phyloP scores from a whole-genome alignment of 2,329 filamentous ascomycete species.

The Penicillium sp. region DNA sequence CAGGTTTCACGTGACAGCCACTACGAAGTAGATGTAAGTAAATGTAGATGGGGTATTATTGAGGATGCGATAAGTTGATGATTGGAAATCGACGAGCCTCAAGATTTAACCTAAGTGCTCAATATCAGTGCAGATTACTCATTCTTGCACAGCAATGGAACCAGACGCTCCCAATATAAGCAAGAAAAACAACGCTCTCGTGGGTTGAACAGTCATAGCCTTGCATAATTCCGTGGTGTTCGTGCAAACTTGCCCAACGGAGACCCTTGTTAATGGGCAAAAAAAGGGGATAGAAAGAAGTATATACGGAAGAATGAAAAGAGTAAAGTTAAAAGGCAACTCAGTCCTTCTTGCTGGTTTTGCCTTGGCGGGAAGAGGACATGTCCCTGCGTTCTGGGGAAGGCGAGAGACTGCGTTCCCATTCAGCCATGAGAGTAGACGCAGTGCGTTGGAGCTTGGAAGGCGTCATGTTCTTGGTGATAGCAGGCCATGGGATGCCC shows the following conservation, averaged over 20 bases:
- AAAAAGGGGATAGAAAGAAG: constrained; percentile 17
- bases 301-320: constrained; percentile 17
- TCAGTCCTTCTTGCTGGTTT: constrained; percentile 32
- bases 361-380: constrained; percentile 14
- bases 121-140: too few relatives aligned
- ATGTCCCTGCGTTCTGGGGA: constrained; percentile 32
- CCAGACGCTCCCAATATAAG: constrained; percentile 10
- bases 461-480: constrained; percentile 62
- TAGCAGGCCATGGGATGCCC: constrained; percentile 58
- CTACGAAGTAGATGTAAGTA: neutral
- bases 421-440: constrained; percentile 81
- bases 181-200: constrained; percentile 24
- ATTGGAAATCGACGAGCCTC: too few relatives aligned
- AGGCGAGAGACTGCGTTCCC: constrained; percentile 71
- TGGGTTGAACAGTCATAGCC: constrained; percentile 30
- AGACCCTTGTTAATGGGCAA: constrained; percentile 10
- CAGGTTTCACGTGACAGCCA: constrained; percentile 21
- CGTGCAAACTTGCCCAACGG: constrained; percentile 19
- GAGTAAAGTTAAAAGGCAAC: constrained; percentile 7
- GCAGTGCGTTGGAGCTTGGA: constrained; percentile 75
- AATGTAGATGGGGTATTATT: too few relatives aligned
- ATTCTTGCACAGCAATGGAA: constrained; percentile 6
- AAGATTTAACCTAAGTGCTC: too few relatives aligned
- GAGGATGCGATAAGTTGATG: too few relatives aligned
- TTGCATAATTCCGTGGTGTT: constrained; percentile 28